Evolutionary conservation across 106 monocot species (phyloP), one percentile per base, ranked within the genome.

Genomic region (Vanilla planifolia): DNA sequence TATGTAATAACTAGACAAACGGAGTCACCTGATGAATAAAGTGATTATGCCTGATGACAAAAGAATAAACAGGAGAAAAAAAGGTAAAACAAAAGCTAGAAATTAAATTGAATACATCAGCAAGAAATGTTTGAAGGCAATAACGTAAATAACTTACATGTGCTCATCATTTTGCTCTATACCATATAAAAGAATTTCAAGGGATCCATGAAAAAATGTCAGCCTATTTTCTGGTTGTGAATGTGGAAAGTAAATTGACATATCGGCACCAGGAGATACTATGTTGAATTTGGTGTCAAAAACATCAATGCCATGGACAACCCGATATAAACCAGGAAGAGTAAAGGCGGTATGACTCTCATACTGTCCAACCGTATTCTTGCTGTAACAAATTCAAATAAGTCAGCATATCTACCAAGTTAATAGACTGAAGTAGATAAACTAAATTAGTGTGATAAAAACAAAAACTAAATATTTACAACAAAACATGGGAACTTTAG

Each of bases 231-330:
- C 78, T 22, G 44, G 69, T 59, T 96, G 87, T 5, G 87, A 80
- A 50, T 74, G 79, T 9, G 96, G 81, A 41, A 96, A 96, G 51
- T 96, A 96, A 40, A 96, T 87, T 19, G 58, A 51, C 80, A 77
- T 76, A 55, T 96, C 96, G 22, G 96, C 90, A 35, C 91, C 96
- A 11, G 96, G 96, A 27, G 96, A 96, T 17, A 96, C 96, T 56
- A 96, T 96, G 67, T 96, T 96, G 61, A 96, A 96, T 69, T 91
- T 96, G 1, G 96, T 86, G 64, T 96, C 96, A 55, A 96, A 96
- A 67, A 91, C 96, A 72, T 96, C 80, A 67, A 96, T 82, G 26
- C 96, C 96, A 72, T 96, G 96, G 44, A 96, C 91, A 4, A 86
- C 84, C 19, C 91, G 62, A 35, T 96, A 96, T 16, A 91, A 60